These are phyloP conservation scores for Camelina sativa DNA, from an alignment of 345 rosid genomes.

Conservation along the genomic window DNA sequence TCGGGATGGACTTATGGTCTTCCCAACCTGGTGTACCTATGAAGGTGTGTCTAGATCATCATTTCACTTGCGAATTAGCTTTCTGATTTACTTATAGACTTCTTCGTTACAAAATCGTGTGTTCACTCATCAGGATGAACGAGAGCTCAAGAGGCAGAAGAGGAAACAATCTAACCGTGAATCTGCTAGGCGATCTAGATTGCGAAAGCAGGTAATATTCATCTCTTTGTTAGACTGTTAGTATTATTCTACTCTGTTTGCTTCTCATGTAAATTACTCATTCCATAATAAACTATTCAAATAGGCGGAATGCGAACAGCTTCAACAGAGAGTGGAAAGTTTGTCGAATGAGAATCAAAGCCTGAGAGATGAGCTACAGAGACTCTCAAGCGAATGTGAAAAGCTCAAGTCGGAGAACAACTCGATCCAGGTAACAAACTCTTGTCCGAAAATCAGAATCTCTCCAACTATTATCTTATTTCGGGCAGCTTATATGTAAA, in stretches of 20 bases:
- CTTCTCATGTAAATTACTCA: slow-evolving; percentile 23
- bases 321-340: slow-evolving; percentile 75
- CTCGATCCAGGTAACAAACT: slow-evolving; percentile 69
- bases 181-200: slow-evolving; percentile 95
- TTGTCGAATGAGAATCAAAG: slow-evolving; percentile 63
- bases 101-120: slow-evolving; percentile 5
- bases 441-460: background rate
- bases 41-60: slow-evolving; percentile 58
- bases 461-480: background rate
- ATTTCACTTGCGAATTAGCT: slow-evolving; percentile 38
- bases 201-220: slow-evolving; percentile 84
- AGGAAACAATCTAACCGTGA: slow-evolving; percentile 98
- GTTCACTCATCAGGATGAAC: slow-evolving; percentile 69
- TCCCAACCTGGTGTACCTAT: slow-evolving; percentile 61
- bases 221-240: background rate
- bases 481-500: background rate
- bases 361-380: slow-evolving; percentile 80
- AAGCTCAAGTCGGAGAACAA: slow-evolving; percentile 83
- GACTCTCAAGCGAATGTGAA: slow-evolving; percentile 84
- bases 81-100: background rate
- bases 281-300: background rate
- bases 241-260: background rate
- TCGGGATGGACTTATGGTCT: slow-evolving; percentile 96
- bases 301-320: slow-evolving; percentile 94
- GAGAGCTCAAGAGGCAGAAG: slow-evolving; percentile 90